phyloP scores from a whole-genome alignment of 192 early-diverging fungal genomes.

The Chytriomyces confervae region DNA sequence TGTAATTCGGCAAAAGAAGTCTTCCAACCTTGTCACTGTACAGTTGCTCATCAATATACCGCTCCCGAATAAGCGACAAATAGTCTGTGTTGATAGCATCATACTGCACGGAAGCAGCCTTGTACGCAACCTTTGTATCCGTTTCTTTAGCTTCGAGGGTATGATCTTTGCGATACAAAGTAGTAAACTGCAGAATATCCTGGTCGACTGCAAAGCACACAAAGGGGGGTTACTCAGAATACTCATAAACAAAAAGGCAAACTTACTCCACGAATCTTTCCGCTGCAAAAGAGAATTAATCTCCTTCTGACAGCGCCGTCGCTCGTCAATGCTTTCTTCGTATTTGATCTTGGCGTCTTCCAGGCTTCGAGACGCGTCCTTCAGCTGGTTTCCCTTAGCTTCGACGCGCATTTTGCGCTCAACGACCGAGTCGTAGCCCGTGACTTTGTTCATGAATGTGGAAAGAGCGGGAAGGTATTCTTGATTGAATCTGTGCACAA shows the following conservation, averaged over 20 bases:
- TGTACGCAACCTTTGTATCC: conserved; percentile 43
- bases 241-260: background rate
- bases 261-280: conserved; percentile 46
- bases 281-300: conserved; percentile 50
- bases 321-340: conserved; percentile 55
- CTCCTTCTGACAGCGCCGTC: conserved; percentile 50
- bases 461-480: background rate
- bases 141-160: conserved; percentile 50
- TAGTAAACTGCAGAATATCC: conserved; percentile 52
- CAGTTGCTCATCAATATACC: conserved; percentile 63
- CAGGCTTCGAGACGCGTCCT: conserved; percentile 28
- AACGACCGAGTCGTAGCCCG: conserved; percentile 48
- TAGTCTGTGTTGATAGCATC: conserved; percentile 51
- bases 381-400: conserved; percentile 41
- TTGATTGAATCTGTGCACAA: background rate
- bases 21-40: conserved; percentile 58
- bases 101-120: conserved; percentile 42
- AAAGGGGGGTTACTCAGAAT: background rate
- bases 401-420: conserved; percentile 42
- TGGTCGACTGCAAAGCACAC: conserved; percentile 23
- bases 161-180: conserved; percentile 49
- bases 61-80: conserved; percentile 54
- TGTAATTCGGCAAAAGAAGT: background rate
- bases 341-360: conserved; percentile 46
- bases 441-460: conserved; percentile 37